Base-by-base conservation (phyloP, 1,284 basidiomycete species). In the Bjerkandera adusta region DNA sequence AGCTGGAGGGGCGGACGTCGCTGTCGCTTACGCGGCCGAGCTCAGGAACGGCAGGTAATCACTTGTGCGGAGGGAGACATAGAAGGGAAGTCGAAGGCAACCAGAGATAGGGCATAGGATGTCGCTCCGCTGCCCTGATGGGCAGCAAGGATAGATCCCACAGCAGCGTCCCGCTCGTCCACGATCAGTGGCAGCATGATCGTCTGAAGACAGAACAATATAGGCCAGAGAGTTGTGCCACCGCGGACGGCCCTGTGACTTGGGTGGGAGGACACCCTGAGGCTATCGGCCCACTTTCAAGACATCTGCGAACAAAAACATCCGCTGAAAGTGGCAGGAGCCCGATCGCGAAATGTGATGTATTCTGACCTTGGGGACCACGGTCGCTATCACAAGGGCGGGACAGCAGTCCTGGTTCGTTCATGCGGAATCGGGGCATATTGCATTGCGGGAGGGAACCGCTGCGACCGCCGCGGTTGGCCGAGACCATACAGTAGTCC, bases 41-140 rank as follows among this genome's bases (percentile, higher is more conserved):
- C n/a, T n/a, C 38, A 46, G 49, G 49, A 15, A 43, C 45, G 20
- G 8, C 42, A 36, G 30, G 34, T 43, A 29, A 38, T 40, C 35
- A 43, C 45, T 20, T 32, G 26, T 20, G 39, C 37, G 21, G 21
- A 46, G 18, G 26, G 24, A 8, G 25, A 50, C 49, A 33, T 24
- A 46, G 37, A 47, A 47, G 49, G 45, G 26, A 50, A 38, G 30
- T 21, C 34, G 29, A 15, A 25, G 24, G 29, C 18, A 36, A 29
- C 37, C 16, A n/a, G 21, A 30, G 47, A 43, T 25, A 34, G 6
- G n/a, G 18, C 36, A 22, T 24, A 18, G 30, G 15, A 26, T 38
- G 16, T 18, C 36, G 8, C 10, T 37, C 15, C 25, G 25, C 16
- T 21, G 18, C 24, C 18, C 22, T 22, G 41, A 29, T 44, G 43